These are phyloP conservation scores for Plantago lanceolata DNA, from an alignment of 305 asterid species.

Conservation along the genomic window DNA sequence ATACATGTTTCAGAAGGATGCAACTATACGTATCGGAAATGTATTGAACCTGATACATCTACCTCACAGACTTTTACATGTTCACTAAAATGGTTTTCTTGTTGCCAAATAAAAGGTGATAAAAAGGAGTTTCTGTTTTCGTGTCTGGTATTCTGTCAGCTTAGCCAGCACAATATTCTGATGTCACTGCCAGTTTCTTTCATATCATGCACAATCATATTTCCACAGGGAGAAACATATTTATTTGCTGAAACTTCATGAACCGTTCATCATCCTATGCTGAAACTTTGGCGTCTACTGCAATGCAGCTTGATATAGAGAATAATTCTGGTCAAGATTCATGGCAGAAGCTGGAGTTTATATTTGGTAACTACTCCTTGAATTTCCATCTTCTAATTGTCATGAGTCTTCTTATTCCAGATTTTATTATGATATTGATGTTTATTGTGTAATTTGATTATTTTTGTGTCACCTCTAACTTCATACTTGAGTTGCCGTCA, in stretches of 20 bases:
- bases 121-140: no score
- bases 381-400: conserved; percentile 18
- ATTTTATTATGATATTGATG: background rate
- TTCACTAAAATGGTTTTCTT: no score
- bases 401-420: conserved; percentile 8
- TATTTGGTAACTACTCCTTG: conserved; percentile 65
- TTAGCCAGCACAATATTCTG: background rate
- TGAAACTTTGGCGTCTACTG: conserved; percentile 25
- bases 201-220: no score
- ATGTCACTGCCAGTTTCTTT: background rate
- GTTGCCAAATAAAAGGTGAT: no score
- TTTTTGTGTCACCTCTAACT: background rate
- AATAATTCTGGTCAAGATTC: conserved; percentile 66
- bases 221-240: no score
- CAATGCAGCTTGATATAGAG: conserved; percentile 82
- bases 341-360: conserved; percentile 85
- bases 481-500: background rate
- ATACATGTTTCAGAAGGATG: no score
- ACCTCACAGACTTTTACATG: no score
- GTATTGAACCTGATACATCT: no score
- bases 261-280: conserved; percentile 4
- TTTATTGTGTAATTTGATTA: background rate
- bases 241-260: background rate
- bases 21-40: no score
- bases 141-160: no score